A percentile compares a stretch with the other conserved stretches of the same genome.
Evolutionary conservation across 257 asterid genomes (phyloP).

Genomic region (Lavandula angustifolia): DNA sequence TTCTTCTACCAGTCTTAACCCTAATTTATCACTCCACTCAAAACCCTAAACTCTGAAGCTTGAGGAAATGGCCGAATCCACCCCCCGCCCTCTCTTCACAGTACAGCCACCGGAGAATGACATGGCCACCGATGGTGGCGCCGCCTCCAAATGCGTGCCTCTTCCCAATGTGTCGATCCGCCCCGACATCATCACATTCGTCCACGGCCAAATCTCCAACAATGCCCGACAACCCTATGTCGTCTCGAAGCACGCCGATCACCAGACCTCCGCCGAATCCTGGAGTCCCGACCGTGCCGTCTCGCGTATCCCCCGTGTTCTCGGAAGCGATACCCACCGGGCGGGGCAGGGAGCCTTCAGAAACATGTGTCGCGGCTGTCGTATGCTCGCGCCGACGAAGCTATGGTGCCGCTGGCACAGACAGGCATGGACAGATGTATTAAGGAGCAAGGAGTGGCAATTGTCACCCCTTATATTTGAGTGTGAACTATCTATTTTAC

Average conservation of each 20-base stretch:
- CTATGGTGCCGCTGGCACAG: conserved; percentile 78
- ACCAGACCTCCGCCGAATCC: conserved; percentile 75
- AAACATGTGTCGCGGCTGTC: conserved; percentile 80
- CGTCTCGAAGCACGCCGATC: conserved; percentile 63
- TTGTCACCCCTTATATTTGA: too few species aligned
- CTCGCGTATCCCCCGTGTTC: conserved; percentile 82
- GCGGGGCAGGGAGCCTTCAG: conserved; percentile 79
- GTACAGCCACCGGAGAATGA: conserved; percentile 48
- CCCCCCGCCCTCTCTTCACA: conserved; percentile 52
- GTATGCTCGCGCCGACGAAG: conserved; percentile 72
- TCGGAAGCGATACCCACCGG: conserved; percentile 83
- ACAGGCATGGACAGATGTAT: background rate
- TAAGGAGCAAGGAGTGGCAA: too few species aligned
- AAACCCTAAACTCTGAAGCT: conserved; percentile 38
- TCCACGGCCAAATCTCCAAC: conserved; percentile 63
- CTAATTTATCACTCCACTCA: conserved; percentile 7
- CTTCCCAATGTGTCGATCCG: conserved; percentile 63
- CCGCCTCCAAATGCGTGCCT: conserved; percentile 40
- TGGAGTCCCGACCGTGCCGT: conserved; percentile 80
- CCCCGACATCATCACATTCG: conserved; percentile 59
- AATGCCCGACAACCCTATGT: conserved; percentile 73
- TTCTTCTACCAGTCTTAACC: conserved; percentile 1
- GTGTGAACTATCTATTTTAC: too few species aligned
- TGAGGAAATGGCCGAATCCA: conserved; percentile 49
- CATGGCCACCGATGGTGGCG: conserved; percentile 47